phyloP scores from a whole-genome alignment of 345 rosid genomes.

The Sonneratia alba region DNA sequence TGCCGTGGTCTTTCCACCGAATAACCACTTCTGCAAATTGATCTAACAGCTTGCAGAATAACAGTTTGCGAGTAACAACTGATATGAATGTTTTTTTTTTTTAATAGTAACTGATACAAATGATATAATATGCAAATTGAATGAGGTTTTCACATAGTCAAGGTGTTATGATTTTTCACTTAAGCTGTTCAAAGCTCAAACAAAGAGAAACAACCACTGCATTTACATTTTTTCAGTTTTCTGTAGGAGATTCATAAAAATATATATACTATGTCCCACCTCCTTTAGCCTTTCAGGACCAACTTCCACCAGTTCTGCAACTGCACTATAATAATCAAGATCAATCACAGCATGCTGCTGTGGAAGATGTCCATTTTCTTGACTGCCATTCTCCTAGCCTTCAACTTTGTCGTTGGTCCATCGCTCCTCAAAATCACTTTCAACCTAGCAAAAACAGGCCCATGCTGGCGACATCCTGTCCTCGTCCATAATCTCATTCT shows the following conservation, averaged over 20 bases:
- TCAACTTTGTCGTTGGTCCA: conserved; percentile 42
- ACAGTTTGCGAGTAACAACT: neutral
- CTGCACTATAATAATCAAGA: conserved; percentile 85
- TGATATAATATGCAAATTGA: neutral
- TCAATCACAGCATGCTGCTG: conserved; percentile 45
- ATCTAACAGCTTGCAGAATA: neutral
- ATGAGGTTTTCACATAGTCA: neutral
- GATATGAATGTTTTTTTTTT: neutral
- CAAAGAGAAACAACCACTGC: neutral
- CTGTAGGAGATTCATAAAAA: neutral
- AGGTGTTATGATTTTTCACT: neutral
- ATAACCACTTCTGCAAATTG: neutral
- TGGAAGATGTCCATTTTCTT: conserved; percentile 47
- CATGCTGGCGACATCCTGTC: no score
- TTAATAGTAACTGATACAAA: no score
- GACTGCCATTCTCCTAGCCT: conserved; percentile 55
- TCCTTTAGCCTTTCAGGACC: conserved; percentile 90
- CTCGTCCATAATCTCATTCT: no score
- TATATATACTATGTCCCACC: conserved; percentile 23
- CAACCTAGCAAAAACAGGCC: conserved; percentile 34
- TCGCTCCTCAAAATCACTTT: conserved; percentile 66
- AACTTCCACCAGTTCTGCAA: conserved; percentile 79
- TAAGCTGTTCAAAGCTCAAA: neutral
- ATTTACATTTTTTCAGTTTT: neutral
- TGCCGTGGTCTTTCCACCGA: neutral